These are phyloP conservation scores for Akanthomyces uredinophilus DNA, from an alignment of 2,329 filamentous ascomycete species.

Conservation along the genomic window DNA sequence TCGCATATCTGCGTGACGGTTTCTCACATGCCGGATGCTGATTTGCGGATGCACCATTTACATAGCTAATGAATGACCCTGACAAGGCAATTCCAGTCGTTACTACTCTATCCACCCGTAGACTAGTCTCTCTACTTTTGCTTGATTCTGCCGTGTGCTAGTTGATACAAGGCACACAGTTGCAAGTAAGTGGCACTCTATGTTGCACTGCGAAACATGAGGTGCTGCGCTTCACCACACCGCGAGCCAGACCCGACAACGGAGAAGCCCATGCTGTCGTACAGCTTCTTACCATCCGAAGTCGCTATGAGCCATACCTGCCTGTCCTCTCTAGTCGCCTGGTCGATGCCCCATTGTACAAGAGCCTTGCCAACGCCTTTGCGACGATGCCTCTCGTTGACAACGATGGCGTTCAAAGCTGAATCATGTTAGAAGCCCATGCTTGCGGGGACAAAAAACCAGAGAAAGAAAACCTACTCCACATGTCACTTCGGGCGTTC, in stretches of 20 bases:
- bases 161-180: too few relatives aligned
- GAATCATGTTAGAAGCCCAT: neutral
- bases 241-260: neutral
- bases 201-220: neutral
- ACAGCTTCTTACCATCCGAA: neutral
- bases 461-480: neutral
- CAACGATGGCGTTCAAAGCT: conserved; percentile 17
- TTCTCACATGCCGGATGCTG: neutral
- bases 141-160: neutral
- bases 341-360: conserved; percentile 8
- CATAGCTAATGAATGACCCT: conserved; percentile 4
- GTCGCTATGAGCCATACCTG: conserved; percentile 3
- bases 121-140: neutral
- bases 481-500: neutral
- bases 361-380: conserved; percentile 8
- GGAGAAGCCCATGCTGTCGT: neutral
- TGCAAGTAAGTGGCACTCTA: neutral
- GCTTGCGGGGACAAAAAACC: neutral
- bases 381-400: conserved; percentile 14
- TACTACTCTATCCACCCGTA: neutral
- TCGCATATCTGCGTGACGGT: neutral
- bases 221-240: conserved; percentile 8
- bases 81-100: neutral
- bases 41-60: neutral
- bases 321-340: neutral